Conservation (phyloP, 2,329 filamentous ascomycete species). For the Saccharata proteae region DNA sequence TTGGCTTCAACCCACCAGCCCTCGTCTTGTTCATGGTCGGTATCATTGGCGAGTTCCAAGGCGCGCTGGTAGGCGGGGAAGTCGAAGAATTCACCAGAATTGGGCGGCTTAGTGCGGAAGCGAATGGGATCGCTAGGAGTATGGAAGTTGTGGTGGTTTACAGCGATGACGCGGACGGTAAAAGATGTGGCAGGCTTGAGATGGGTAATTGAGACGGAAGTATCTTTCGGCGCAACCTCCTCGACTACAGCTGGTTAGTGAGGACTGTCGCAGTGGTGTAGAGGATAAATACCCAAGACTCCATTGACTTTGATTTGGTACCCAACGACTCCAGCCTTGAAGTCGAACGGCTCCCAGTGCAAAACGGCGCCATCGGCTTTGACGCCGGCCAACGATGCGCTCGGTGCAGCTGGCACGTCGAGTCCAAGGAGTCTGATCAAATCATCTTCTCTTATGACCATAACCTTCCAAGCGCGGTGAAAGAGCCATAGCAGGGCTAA, state of each 20-base stretch:
- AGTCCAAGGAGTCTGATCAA: conserved; percentile 85
- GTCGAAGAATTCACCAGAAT: conserved; percentile 33
- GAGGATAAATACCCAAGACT: conserved; percentile 53
- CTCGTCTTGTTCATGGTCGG: conserved; percentile 23
- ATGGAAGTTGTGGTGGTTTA: conserved; percentile 86
- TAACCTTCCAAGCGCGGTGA: conserved; percentile 74
- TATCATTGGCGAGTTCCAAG: conserved; percentile 13
- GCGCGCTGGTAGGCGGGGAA: conserved; percentile 37
- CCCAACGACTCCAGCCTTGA: conserved; percentile 59
- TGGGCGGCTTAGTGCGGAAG: conserved; percentile 52
- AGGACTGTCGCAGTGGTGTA: too few species aligned
- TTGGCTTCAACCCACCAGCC: conserved; percentile 40
- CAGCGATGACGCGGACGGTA: conserved; percentile 83
- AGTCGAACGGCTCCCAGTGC: conserved; percentile 72
- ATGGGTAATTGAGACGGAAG: conserved; percentile 81
- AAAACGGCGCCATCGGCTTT: conserved; percentile 76
- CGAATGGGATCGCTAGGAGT: conserved; percentile 78
- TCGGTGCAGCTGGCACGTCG: conserved; percentile 81
- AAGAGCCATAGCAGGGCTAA: conserved; percentile 41
- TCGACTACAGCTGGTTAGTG: conserved; percentile 58
- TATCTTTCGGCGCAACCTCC: conserved; percentile 68
- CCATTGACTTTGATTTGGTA: conserved; percentile 92
- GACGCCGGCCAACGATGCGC: conserved; percentile 83
- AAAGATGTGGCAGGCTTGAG: conserved; percentile 81
- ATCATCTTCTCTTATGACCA: conserved; percentile 82